These are phyloP conservation scores for Suillus ampliporus DNA, from an alignment of 768 basidiomycete species.

Conservation along the genomic window DNA sequence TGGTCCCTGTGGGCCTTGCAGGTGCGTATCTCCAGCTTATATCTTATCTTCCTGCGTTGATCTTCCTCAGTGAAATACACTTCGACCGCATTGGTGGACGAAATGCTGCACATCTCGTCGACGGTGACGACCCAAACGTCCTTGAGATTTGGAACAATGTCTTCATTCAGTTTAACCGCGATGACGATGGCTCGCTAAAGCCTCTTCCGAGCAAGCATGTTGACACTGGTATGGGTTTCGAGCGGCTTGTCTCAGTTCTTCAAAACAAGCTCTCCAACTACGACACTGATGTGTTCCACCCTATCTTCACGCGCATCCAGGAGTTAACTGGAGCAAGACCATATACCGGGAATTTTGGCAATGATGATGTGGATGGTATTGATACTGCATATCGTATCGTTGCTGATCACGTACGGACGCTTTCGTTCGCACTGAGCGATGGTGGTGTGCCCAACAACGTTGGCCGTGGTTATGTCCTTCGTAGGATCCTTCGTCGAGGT, in stretches of 20 bases:
- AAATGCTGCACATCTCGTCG: conserved; percentile 91
- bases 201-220: conserved; percentile 91
- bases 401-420: conserved; percentile 94
- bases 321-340: conserved; percentile 87
- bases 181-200: conserved; percentile 82
- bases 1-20: conserved; percentile 97
- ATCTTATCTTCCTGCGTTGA: neutral
- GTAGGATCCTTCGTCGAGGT: conserved; percentile 91
- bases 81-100: conserved; percentile 98
- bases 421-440: conserved; percentile 95
- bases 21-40: conserved; percentile 44
- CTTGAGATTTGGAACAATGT: conserved; percentile 99
- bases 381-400: conserved; percentile 98
- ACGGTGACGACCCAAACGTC: conserved; percentile 95
- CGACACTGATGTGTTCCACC: conserved; percentile 94
- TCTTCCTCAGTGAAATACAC: conserved; percentile 82
- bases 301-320: conserved; percentile 87
- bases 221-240: conserved; percentile 99
- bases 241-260: conserved; percentile 92
- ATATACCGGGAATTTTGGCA: conserved; percentile 91
- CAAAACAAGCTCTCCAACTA: conserved; percentile 95
- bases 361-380: conserved; percentile 93
- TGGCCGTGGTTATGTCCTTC: conserved; percentile 95
- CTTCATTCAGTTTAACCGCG: conserved; percentile 98
- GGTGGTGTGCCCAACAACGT: conserved; percentile 97